These are phyloP conservation scores for Pyrus pyrifolia DNA, from an alignment of 306 rosid genomes.

Conservation along the genomic window DNA sequence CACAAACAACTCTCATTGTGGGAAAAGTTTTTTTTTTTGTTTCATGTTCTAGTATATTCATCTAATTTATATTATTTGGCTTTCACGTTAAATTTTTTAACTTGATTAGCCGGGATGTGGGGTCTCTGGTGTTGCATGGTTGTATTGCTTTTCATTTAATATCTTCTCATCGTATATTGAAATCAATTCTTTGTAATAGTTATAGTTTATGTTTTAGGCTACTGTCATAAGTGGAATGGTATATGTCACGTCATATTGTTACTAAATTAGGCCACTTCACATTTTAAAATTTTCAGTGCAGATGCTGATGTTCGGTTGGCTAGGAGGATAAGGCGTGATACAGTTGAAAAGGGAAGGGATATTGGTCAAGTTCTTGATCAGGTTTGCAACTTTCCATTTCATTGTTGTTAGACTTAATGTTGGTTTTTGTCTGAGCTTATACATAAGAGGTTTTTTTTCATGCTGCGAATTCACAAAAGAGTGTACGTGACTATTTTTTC, in stretches of 20 bases:
- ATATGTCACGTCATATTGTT: conserved; percentile 10
- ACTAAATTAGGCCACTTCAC: conserved; percentile 59
- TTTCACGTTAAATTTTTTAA: background rate
- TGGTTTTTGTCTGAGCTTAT: background rate
- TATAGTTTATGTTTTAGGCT: background rate
- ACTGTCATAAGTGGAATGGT: background rate
- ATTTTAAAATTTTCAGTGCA: conserved; percentile 85
- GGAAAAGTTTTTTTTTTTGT: background rate
- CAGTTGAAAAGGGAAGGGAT: conserved; percentile 73
- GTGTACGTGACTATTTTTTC: background rate
- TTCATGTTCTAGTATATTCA: background rate
- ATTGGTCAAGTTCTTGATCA: conserved; percentile 93
- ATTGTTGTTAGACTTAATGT: background rate
- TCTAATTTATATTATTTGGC: background rate
- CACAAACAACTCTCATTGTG: background rate
- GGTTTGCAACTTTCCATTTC: conserved; percentile 40
- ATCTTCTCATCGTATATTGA: background rate
- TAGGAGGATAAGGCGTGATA: conserved; percentile 95
- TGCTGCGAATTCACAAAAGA: background rate
- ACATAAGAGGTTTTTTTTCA: conserved; percentile 3
- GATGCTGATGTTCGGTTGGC: conserved; percentile 99
- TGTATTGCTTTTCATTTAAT: background rate
- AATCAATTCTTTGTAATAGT: background rate
- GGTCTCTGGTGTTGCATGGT: background rate
- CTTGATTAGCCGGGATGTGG: background rate